Evolutionary conservation across 2,329 filamentous ascomycete genomes (phyloP).

Genomic region (Pseudogymnoascus sp.): DNA sequence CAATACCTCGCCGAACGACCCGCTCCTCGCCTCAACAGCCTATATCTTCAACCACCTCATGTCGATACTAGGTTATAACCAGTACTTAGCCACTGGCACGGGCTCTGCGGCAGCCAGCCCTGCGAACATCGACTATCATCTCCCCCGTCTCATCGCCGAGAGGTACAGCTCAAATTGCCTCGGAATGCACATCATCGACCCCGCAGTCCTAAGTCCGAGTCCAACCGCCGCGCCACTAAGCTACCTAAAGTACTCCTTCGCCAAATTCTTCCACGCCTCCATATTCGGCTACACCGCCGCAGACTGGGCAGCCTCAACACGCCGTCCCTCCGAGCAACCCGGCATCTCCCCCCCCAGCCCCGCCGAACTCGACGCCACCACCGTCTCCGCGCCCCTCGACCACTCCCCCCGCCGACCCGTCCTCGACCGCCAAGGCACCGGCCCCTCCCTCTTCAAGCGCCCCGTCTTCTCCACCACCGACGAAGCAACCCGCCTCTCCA

Average conservation of each 20-base stretch:
- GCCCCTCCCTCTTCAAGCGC: slow-evolving; percentile 15
- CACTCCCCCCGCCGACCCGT: neutral
- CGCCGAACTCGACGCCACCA: neutral
- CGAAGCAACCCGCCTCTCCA: slow-evolving; percentile 4
- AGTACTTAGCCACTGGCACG: slow-evolving; percentile 50
- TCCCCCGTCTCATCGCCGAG: slow-evolving; percentile 41
- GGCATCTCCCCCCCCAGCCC: neutral
- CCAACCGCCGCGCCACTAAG: slow-evolving; percentile 36
- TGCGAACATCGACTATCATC: slow-evolving; percentile 44
- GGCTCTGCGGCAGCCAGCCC: slow-evolving; percentile 40
- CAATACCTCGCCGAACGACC: slow-evolving; percentile 23
- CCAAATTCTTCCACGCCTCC: slow-evolving; percentile 39
- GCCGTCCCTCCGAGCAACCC: neutral
- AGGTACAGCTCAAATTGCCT: slow-evolving; percentile 43
- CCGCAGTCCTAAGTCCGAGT: slow-evolving; percentile 44
- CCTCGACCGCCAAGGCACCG: neutral
- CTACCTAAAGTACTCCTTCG: slow-evolving; percentile 50
- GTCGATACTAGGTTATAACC: slow-evolving; percentile 48
- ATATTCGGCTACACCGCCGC: slow-evolving; percentile 49
- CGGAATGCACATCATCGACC: slow-evolving; percentile 53
- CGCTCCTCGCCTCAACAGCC: slow-evolving; percentile 46
- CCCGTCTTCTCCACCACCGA: slow-evolving; percentile 15
- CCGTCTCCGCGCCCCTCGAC: neutral
- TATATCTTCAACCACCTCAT: slow-evolving; percentile 51
- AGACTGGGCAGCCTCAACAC: slow-evolving; percentile 21